These are phyloP conservation scores for Aspergillus udagawae DNA, from an alignment of 2,329 filamentous ascomycete genomes.

Conservation along the genomic window DNA sequence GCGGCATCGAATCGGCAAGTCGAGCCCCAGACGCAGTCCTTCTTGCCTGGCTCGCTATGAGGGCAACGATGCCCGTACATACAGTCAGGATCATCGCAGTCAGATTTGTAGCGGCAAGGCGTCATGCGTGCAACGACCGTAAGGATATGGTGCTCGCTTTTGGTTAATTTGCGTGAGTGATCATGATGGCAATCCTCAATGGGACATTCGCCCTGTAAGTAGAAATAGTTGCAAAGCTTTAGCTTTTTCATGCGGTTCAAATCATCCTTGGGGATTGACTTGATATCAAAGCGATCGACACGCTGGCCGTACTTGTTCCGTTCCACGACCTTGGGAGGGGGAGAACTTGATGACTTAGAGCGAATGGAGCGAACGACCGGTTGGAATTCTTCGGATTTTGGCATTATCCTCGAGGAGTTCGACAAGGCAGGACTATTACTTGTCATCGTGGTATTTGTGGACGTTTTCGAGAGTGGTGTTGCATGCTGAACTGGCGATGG, in stretches of 20 bases:
- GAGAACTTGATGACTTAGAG: slow-evolving; percentile 28
- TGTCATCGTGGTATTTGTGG: slow-evolving; percentile 38
- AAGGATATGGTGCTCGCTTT: slow-evolving; percentile 51
- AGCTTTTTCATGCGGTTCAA: slow-evolving; percentile 58
- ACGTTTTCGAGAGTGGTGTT: slow-evolving; percentile 31
- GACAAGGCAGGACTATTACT: slow-evolving; percentile 32
- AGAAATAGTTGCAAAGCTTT: slow-evolving; percentile 61
- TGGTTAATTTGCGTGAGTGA: slow-evolving; percentile 53
- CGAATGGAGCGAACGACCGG: slow-evolving; percentile 34
- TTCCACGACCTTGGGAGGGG: slow-evolving; percentile 40
- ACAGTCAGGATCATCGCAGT: slow-evolving; percentile 57
- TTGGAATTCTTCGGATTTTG: slow-evolving; percentile 38
- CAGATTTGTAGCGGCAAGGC: slow-evolving; percentile 55
- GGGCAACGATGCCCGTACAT: slow-evolving; percentile 63
- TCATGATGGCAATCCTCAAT: slow-evolving; percentile 52
- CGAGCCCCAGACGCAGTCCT: slow-evolving; percentile 55
- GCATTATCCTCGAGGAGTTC: slow-evolving; percentile 33
- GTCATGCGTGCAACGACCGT: slow-evolving; percentile 60
- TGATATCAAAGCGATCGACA: slow-evolving; percentile 50
- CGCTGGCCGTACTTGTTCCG: slow-evolving; percentile 59
- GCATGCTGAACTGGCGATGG: slow-evolving; percentile 34
- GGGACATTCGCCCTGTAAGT: slow-evolving; percentile 55
- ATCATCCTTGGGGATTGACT: slow-evolving; percentile 52
- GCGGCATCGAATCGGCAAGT: slow-evolving; percentile 56
- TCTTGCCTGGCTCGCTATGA: slow-evolving; percentile 48